These are phyloP conservation scores for Ziziphus jujuba DNA, from an alignment of 306 rosid genomes.

Conservation along the genomic window DNA sequence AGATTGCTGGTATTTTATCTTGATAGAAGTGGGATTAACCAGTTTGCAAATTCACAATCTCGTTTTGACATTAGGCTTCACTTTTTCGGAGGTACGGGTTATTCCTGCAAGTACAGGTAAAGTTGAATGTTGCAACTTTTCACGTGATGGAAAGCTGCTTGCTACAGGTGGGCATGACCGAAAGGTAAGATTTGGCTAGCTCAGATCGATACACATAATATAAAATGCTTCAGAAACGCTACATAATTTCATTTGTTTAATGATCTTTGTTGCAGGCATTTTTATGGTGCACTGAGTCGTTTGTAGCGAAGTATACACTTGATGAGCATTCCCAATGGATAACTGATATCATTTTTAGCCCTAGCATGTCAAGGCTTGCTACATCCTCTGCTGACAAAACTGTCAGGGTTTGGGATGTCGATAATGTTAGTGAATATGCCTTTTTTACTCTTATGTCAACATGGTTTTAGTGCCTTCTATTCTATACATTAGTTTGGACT, in stretches of 20 bases:
- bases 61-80: conserved; percentile 38
- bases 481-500: too few relatives aligned
- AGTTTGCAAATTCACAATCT: conserved; percentile 9
- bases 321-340: conserved; percentile 76
- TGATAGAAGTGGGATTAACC: conserved; percentile 10
- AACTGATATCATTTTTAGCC: conserved; percentile 78
- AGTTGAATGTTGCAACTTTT: conserved; percentile 82
- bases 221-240: not conserved
- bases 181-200: conserved; percentile 47
- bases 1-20: not conserved
- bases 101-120: conserved; percentile 55
- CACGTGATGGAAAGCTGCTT: conserved; percentile 82
- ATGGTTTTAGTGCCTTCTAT: too few relatives aligned
- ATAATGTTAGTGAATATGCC: conserved; percentile 51
- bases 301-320: conserved; percentile 49
- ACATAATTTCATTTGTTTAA: conserved; percentile 6
- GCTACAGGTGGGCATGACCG: conserved; percentile 85
- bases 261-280: conserved; percentile 54
- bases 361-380: conserved; percentile 57
- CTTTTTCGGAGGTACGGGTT: conserved; percentile 45
- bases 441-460: not conserved
- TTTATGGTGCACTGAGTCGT: conserved; percentile 73
- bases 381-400: conserved; percentile 88
- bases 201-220: conserved; percentile 9
- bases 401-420: conserved; percentile 81